Base-by-base conservation (phyloP, 129 eudicot genomes). In the Ambrosia trifida region DNA sequence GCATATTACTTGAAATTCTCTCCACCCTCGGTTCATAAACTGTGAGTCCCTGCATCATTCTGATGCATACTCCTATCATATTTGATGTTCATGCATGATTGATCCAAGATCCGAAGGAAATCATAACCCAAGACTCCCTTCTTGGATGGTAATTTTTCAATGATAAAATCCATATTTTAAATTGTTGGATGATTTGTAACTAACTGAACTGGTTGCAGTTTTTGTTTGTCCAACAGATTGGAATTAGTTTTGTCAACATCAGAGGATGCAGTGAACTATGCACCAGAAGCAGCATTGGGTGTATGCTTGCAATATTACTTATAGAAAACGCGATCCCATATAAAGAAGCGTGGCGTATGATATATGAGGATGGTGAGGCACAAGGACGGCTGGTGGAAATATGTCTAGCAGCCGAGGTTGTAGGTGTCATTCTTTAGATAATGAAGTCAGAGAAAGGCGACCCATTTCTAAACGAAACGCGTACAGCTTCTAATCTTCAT, bases 251-350 rank as follows among this genome's bases (percentile, higher is more conserved):
- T 90, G 11, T 71, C 78, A 18, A 74, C 80, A 16, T 75, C 90
- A 82, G 99, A 95, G 72, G 99, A 95, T 36, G 87, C 94, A 2
- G 87, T 88, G 4, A 90, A 73, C 4, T 97, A 95, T 73, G 96
- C 96, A 45, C 98, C 98, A 7, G 89, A 68, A 85, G 96, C 98
- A 59, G 82, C 89, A 7, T 92, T 18, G 98, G 98, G 5, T 69
- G 84, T 4, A 71, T 89, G 2, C 68, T 92, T 68, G 95, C 78
- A 10, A 85, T 57, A 31, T 46, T 87, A 19, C 59, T 92, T 0
- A 1, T 85, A 18, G 95, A 83, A 70, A 81, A 83, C 18, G 88
- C 78, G 33, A 49, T 89, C 11, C 81, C 96, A 0, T 74, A 86
- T 61, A 54, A 69, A 32, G 88, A 86, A 50, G 75, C 83, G 0